Base-by-base conservation (phyloP, 1,284 basidiomycete genomes). In the Heterobasidion irregulare region DNA sequence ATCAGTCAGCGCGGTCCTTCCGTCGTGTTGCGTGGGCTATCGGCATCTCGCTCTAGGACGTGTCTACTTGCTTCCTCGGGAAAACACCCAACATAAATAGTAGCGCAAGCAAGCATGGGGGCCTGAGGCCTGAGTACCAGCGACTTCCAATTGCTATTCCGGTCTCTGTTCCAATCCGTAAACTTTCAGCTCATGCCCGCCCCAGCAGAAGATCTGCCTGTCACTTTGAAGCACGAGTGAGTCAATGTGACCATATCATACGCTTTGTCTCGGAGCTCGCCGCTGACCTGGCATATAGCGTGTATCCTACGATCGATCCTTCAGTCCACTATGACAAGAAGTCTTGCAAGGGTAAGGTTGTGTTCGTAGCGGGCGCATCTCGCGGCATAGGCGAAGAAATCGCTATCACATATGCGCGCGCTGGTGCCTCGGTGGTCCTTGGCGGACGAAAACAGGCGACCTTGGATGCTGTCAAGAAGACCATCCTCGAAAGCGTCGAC, bases 291-390 rank as follows among this genome's bases (percentile, higher is more conserved):
- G 26, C 3, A 1, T 26, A 26, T 26, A 55, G 54, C 54, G 51
- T 61, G 35, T 61, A 61, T 41, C 58, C 60, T 26, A 53, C 47
- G 10, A 61, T 61, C 16, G 56, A 59, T 16, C 56, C 56, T 18
- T 46, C 45, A 12, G n/a, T 13, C 10, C 51, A 53, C 18, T 51
- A 35, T 35, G 53, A 50, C 12, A 34, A 35, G 5, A 15, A 51
- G 45, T 47, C 54, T 8, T 51, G 18, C 45, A 45, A 56, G 35
- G 58, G 57, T 26, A 59, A 58, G 38, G 59, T 61, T 6, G 59
- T 61, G 12, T 53, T 60, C 36, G 52, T 60, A 19, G 56, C 59
- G 12, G 59, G 58, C 19, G 58, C 57, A 2, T 53, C 51, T 7
- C 53, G 54, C 9, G 59, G 59, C 16, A 57, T 61, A 10, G 58